phyloP scores from a whole-genome alignment of 78 protist genomes.

The Dictyostelium discoideum region DNA sequence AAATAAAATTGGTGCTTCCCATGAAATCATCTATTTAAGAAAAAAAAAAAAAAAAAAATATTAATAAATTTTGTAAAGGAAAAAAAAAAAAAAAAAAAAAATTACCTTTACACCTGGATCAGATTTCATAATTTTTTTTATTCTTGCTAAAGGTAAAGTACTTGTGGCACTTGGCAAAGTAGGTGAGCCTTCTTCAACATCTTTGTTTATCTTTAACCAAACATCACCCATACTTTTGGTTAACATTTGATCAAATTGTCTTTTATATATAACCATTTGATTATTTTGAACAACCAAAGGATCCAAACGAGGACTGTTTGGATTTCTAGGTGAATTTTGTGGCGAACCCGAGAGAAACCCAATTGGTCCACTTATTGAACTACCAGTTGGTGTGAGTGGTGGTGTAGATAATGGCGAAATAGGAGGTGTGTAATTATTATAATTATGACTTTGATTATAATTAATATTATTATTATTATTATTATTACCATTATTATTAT shows the following conservation, averaged over 20 bases:
- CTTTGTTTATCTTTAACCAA: background rate
- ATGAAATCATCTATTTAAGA: slow-evolving; percentile 36
- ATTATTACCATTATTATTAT: background rate
- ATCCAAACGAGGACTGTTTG: slow-evolving; percentile 43
- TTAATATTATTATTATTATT: background rate
- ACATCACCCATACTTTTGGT: background rate
- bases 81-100: background rate
- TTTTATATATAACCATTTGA: slow-evolving; percentile 11
- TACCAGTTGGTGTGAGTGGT: slow-evolving; percentile 38
- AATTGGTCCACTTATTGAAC: background rate
- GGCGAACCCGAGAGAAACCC: background rate
- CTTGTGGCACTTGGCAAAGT: background rate
- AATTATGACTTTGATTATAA: background rate
- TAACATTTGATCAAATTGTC: slow-evolving; percentile 23
- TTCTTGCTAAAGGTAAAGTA: slow-evolving; percentile 88
- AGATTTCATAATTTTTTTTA: slow-evolving; percentile 88
- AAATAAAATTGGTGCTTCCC: slow-evolving; percentile 87
- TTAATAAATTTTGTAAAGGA: background rate
- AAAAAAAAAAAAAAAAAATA: slow-evolving; percentile 63
- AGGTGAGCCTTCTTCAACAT: background rate
- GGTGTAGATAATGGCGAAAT: slow-evolving; percentile 41
- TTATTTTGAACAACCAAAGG: background rate
- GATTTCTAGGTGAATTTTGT: slow-evolving; percentile 34
- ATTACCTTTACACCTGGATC: slow-evolving; percentile 85
- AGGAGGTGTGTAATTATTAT: background rate